phyloP scores from a whole-genome alignment of 2,329 filamentous ascomycete genomes.

The Stenocarpella maydis region DNA sequence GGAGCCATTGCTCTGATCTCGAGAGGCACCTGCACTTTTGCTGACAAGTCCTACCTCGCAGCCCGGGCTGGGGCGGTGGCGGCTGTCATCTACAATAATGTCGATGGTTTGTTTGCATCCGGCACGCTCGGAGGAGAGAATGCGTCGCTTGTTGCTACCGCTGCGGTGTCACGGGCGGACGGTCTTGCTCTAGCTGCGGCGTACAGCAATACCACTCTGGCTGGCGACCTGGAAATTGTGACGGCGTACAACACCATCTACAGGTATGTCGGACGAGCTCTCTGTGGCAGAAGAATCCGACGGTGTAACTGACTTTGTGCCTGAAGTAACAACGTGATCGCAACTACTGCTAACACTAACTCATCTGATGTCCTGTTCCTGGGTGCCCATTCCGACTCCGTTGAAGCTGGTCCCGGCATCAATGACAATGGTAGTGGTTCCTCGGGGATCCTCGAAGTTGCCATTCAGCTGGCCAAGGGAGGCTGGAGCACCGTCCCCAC shows the following conservation, averaged over 20 bases:
- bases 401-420: constrained; percentile 54
- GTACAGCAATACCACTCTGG: constrained; percentile 14
- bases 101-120: constrained; percentile 49
- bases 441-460: constrained; percentile 50
- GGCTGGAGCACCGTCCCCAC: constrained; percentile 41
- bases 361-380: constrained; percentile 44
- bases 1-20: constrained; percentile 67
- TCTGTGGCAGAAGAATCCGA: not conserved
- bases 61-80: constrained; percentile 64
- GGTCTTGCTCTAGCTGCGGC: constrained; percentile 17
- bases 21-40: constrained; percentile 67
- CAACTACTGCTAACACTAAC: constrained; percentile 11
- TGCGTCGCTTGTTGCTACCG: constrained; percentile 8
- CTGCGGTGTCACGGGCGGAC: constrained; percentile 8
- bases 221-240: constrained; percentile 5
- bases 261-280: not conserved
- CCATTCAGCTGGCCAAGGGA: constrained; percentile 43
- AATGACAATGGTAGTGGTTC: constrained; percentile 57
- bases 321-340: constrained; percentile 17
- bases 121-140: constrained; percentile 29
- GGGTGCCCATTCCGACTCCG: constrained; percentile 54
- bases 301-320: not conserved
- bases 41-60: constrained; percentile 63
- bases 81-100: constrained; percentile 71
- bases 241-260: constrained; percentile 7